A percentile compares a stretch with the other conserved stretches of the same genome.
Evolutionary conservation across 352 stramenopile species (phyloP).

Genomic region (Lagenidium sp.): DNA sequence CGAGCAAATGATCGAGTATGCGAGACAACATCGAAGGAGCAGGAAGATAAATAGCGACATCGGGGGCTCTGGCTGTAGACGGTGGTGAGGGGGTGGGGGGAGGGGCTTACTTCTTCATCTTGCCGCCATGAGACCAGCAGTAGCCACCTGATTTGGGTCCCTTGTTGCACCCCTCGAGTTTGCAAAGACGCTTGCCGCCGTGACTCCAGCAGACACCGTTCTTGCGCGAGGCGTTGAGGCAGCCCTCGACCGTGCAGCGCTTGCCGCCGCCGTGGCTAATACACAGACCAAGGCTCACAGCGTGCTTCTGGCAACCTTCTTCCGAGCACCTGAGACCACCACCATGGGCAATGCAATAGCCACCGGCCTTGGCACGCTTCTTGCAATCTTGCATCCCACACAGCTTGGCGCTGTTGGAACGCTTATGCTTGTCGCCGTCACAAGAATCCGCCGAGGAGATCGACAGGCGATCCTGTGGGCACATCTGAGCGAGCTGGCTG

Average conservation of each 20-base stretch:
- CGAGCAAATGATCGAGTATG: not conserved
- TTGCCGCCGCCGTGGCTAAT: slow-evolving; percentile 81
- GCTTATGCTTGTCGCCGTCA: slow-evolving; percentile 31
- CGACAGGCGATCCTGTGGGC: slow-evolving; percentile 10
- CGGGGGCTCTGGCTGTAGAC: slow-evolving; percentile 25
- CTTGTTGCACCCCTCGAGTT: slow-evolving; percentile 72
- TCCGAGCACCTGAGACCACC: slow-evolving; percentile 69
- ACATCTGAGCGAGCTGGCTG: slow-evolving; percentile 33
- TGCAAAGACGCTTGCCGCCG: slow-evolving; percentile 72
- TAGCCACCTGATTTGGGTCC: slow-evolving; percentile 74
- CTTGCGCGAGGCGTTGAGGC: slow-evolving; percentile 71
- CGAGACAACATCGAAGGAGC: not conserved
- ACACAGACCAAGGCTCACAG: slow-evolving; percentile 73
- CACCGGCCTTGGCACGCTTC: slow-evolving; percentile 74
- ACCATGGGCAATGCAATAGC: slow-evolving; percentile 77
- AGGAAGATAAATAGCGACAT: slow-evolving; percentile 1
- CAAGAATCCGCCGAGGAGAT: slow-evolving; percentile 16
- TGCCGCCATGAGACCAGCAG: slow-evolving; percentile 78
- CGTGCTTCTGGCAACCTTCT: slow-evolving; percentile 66
- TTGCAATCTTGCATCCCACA: slow-evolving; percentile 63
- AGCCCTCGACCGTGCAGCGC: slow-evolving; percentile 63
- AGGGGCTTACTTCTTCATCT: slow-evolving; percentile 65
- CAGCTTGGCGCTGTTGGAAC: slow-evolving; percentile 59
- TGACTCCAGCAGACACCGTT: slow-evolving; percentile 80
- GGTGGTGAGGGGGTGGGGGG: slow-evolving; percentile 3